Evolutionary conservation across 352 stramenopile species (phyloP), one percentile per base, ranked within the genome.

Genomic region (Phytophthora litchii): DNA sequence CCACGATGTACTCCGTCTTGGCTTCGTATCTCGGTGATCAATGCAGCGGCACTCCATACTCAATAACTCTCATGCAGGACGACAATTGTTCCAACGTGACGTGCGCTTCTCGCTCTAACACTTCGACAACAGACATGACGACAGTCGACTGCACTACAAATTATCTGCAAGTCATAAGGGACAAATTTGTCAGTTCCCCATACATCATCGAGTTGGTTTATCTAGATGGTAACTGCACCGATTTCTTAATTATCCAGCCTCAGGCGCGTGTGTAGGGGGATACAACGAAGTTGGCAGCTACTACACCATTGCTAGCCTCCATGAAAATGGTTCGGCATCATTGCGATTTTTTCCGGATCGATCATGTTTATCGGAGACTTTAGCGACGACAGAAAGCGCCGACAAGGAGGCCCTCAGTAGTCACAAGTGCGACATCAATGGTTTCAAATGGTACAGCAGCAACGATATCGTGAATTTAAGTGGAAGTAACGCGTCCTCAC

Each of bases 371-470:
- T 57, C 44, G 14, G 6, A 40, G 20, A 25, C 59, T 0, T 12
- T 59, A 27, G 23, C 63, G 25, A 27, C 34, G 3, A 20, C 40
- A 9, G 55, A 64, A 29, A 47, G n/a, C 11, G 54, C 14, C 10
- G 54, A 62, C 23, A 38, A 53, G 23, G 38, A 61, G 3, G 40
- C 44, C 11, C 20, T 67, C 3, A 16, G 12, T 23, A 57, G 16
- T 1, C 59, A 67, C 20, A 20, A 51, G n/a, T 67, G 59, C 13
- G 52, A 62, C 8, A 17, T 36, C 17, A 57, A 62, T 47, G 55
- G 59, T 51, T 47, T 34, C 42, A 60, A 16, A 16, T 67, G 58
- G 58, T 61, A 61, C 51, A 67, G 50, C 50, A 67, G 58, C 43
- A 61, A 52, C 58, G 58, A 61, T 19, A 31, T 7, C 16, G 10